Evolutionary conservation across 495 filamentous ascomycete species (phyloP), one percentile per base, ranked within the genome.

Genomic region (Coniosporium apollinis): DNA sequence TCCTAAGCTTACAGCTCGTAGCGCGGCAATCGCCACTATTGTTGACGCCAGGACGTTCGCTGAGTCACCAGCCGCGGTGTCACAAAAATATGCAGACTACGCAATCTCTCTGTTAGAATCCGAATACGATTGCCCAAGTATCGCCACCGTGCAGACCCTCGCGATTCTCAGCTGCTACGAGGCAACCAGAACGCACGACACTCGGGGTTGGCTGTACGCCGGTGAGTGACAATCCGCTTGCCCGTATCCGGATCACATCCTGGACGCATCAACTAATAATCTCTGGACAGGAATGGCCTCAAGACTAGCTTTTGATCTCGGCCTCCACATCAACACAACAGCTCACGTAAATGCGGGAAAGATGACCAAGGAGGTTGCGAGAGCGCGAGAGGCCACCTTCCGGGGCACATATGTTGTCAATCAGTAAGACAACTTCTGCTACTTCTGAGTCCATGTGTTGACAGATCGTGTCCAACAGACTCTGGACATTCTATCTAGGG

Each of bases 321-420:
- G 60, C 1, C 32, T 69, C 16, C 64, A 69, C 42, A 22, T 65
- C 19, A 62, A 69, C 33, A 64, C 60, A 53, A 59, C 56, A 3
- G 44, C 56, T 0, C 67, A 66, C 33, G 59, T 66, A 15, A 48
- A 56, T 28, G 54, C 50, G 32, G 60, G 62, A 5, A 51, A 58
- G 17, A 60, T 67, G 29, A 62, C 53, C 31, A 38, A 48, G 1
- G 43, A 52, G 6, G 64, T 67, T 38, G 62, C 62, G 6, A 52
- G 63, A 36, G 53, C 66, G 14, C 56, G 65, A 10, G 48, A 57
- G 11, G 48, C 59, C 8, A 47, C 57, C 5, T 69, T 69, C 31
- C 67, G 65, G 65, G 65, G 61, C 9, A 63, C 57, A n/a, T 69
- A 64, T 43, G 48, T 58, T 16, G 58, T 59, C 21, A 62, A 67